These are phyloP conservation scores for Saksenaea oblongispora DNA, from an alignment of 371 early-diverging fungal genomes.

Conservation along the genomic window DNA sequence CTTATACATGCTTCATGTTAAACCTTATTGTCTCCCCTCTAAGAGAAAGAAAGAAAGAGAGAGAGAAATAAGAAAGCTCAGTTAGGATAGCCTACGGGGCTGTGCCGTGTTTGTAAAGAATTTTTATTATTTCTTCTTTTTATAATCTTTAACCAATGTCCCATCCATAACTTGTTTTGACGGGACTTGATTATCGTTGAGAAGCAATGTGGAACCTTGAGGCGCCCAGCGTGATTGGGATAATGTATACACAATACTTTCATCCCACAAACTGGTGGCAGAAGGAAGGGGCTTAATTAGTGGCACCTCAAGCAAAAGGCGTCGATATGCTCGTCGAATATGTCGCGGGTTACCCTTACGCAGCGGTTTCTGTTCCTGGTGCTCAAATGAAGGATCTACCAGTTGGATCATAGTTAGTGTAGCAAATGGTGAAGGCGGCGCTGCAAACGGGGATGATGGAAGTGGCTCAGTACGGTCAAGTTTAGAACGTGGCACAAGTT, in stretches of 20 bases:
- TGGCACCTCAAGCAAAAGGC: constrained; percentile 29
- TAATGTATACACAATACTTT: constrained; percentile 7
- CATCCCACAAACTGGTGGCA: constrained; percentile 20
- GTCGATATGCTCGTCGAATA: constrained; percentile 27
- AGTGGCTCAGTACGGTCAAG: constrained; percentile 3
- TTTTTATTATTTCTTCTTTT: not conserved
- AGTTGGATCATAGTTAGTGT: constrained; percentile 12
- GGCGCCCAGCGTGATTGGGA: constrained; percentile 27
- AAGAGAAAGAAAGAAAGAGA: too few relatives aligned
- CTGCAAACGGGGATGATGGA: constrained; percentile 13
- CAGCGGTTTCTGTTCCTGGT: not conserved
- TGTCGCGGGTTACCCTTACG: constrained; percentile 13
- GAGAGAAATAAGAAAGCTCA: too few relatives aligned
- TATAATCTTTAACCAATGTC: not conserved
- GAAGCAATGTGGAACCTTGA: not conserved
- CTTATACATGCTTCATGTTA: too few relatives aligned
- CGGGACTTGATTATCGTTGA: not conserved
- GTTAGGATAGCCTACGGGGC: too few relatives aligned
- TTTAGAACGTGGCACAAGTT: constrained; percentile 7
- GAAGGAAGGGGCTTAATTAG: constrained; percentile 18
- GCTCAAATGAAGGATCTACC: constrained; percentile 12
- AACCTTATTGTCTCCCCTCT: too few relatives aligned
- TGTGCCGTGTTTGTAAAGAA: too few relatives aligned
- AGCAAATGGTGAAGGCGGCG: constrained; percentile 17
- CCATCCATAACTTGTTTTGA: not conserved